Evolutionary conservation across 495 filamentous ascomycete species (phyloP), one percentile per base, ranked within the genome.

Genomic region (Aspergillus cavernicola): DNA sequence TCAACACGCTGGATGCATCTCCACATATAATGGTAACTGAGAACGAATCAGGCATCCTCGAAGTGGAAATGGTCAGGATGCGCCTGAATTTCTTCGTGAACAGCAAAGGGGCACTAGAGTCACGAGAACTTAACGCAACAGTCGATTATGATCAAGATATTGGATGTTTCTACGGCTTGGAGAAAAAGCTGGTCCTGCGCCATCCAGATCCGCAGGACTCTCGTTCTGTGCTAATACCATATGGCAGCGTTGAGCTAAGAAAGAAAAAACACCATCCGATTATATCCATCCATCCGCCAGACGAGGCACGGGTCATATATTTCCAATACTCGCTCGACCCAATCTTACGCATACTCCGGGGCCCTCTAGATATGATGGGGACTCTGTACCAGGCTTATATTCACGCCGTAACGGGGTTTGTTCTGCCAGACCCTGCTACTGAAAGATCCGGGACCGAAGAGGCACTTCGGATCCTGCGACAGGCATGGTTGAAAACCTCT

Each of bases 381-480:
- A 76, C 68, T 49, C 57, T 85, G 0, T 75, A 77, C 26, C 26
- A 29, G 36, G 73, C 68, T 24, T 79, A 79, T 48, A 68, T 86
- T 2, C 82, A 85, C 46, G 82, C 81, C 0, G 24, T 81, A 0
- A 85, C 82, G 0, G 72, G 78, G 3, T 71, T 70, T 53, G 74
- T 71, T 38, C 61, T 85, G 3, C 69, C 76, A 0, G 84, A 87
- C 55, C 66, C 70, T 4, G 59, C 85, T 1, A 82, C 78, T 0
- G 56, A 60, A 0, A 69, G 66, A 24, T 85, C 80, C 5, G 84
- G 84, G 2, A 85, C 80, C 0, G 84, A 85, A 49, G 69, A 84
- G 56, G 61, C 65, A 12, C 58, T 86, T 6, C 41, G 49, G 0
- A 71, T 76, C 26, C 62, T 85, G 5, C 42, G 50, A 2, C 72